phyloP scores from a whole-genome alignment of 495 filamentous ascomycete species.

The Penicillium nucicola region DNA sequence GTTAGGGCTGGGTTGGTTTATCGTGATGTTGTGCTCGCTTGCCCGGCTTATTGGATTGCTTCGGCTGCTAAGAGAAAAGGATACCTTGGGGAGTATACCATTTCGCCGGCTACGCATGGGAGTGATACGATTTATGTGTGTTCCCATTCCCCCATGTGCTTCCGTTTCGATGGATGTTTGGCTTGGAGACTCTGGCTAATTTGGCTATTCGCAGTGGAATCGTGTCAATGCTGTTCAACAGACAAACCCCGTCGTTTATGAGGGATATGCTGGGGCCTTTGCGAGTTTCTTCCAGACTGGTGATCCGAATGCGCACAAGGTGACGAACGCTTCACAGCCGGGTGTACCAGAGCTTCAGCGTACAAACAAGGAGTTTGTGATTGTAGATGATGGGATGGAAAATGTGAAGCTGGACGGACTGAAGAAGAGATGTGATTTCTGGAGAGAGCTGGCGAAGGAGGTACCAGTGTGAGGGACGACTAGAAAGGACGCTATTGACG shows the following conservation, averaged over 20 bases:
- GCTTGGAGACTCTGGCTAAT: background rate
- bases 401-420: conserved; percentile 34
- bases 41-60: conserved; percentile 57
- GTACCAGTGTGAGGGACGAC: conserved; percentile 31
- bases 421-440: conserved; percentile 51
- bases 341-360: conserved; percentile 42
- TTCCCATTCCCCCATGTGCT: conserved; percentile 5
- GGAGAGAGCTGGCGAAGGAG: conserved; percentile 41
- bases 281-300: conserved; percentile 59
- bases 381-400: conserved; percentile 41
- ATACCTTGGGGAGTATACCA: conserved; percentile 58
- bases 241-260: conserved; percentile 49
- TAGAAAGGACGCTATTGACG: background rate
- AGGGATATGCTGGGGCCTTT: conserved; percentile 57
- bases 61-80: conserved; percentile 37
- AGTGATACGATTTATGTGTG: conserved; percentile 56
- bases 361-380: conserved; percentile 48
- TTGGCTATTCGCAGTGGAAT: conserved; percentile 47
- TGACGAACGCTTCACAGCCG: conserved; percentile 42
- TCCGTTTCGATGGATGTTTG: background rate
- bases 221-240: conserved; percentile 51
- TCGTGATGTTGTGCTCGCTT: conserved; percentile 57
- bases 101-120: conserved; percentile 56
- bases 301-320: conserved; percentile 55
- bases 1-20: conserved; percentile 53